phyloP scores from a whole-genome alignment of 2,329 filamentous ascomycete species.

The Sphaceloma murrayae region DNA sequence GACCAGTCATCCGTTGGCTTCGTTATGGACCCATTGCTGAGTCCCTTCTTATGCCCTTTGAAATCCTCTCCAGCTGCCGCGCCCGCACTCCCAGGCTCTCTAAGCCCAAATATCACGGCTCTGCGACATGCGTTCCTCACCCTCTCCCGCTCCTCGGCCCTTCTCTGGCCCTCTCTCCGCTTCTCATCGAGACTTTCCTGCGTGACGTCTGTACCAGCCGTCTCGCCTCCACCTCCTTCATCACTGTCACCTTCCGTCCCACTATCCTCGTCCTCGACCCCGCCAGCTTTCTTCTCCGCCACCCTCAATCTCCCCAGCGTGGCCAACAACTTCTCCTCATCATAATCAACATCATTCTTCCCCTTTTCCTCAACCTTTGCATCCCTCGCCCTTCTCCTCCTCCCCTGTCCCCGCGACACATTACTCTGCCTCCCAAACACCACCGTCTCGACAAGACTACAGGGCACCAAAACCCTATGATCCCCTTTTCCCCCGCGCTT shows the following conservation, averaged over 20 bases:
- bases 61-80: slow-evolving; percentile 20
- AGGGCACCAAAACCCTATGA: slow-evolving; percentile 40
- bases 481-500: slow-evolving; percentile 36
- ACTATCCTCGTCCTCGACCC: slow-evolving; percentile 12
- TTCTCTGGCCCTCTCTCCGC: slow-evolving; percentile 41
- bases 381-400: background rate
- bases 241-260: slow-evolving; percentile 19
- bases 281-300: slow-evolving; percentile 2
- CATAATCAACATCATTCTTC: slow-evolving; percentile 13
- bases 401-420: slow-evolving; percentile 1
- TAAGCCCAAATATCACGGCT: slow-evolving; percentile 48
- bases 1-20: slow-evolving; percentile 4
- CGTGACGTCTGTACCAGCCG: slow-evolving; percentile 45
- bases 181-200: slow-evolving; percentile 41
- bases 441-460: slow-evolving; percentile 41
- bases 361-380: background rate
- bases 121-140: slow-evolving; percentile 54
- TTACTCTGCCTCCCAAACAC: slow-evolving; percentile 36
- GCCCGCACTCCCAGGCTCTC: slow-evolving; percentile 21
- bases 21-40: background rate
- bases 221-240: slow-evolving; percentile 47
- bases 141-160: slow-evolving; percentile 46
- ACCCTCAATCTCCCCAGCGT: slow-evolving; percentile 5
- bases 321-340: slow-evolving; percentile 5
- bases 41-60: slow-evolving; percentile 8